Percentiles rank a stretch among this genome's conserved stretches.
These are phyloP conservation scores for Pythium aquatile DNA, from an alignment of 352 stramenopile species.

Conservation along the genomic window DNA sequence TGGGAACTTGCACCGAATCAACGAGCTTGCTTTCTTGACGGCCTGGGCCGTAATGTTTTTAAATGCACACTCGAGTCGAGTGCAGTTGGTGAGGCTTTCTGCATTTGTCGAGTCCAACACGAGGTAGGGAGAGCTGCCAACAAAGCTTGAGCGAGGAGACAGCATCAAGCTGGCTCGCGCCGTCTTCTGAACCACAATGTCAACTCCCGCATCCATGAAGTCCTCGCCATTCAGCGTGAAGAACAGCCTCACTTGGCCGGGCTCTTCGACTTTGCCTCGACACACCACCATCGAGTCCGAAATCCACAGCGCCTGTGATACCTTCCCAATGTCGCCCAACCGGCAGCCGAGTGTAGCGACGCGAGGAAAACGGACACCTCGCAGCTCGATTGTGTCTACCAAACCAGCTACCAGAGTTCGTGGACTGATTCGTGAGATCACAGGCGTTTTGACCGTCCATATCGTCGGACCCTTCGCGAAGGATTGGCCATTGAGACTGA, in stretches of 20 bases:
- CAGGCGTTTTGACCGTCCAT: slow-evolving; percentile 11
- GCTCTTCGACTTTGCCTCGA: slow-evolving; percentile 26
- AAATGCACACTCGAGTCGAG: slow-evolving; percentile 16
- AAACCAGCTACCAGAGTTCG: background rate
- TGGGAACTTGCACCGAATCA: slow-evolving; percentile 10
- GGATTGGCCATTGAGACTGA: slow-evolving; percentile 25
- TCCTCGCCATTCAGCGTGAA: slow-evolving; percentile 65
- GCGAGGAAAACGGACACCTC: slow-evolving; percentile 39
- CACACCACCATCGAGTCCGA: slow-evolving; percentile 16
- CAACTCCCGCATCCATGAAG: slow-evolving; percentile 29
- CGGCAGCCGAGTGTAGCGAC: slow-evolving; percentile 38
- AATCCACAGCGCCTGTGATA: slow-evolving; percentile 20
- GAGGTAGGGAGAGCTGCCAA: background rate
- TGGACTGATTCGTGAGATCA: slow-evolving; percentile 5
- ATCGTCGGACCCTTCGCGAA: slow-evolving; percentile 11
- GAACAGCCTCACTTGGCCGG: background rate
- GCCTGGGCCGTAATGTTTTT: slow-evolving; percentile 8
- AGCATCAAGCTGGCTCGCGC: background rate
- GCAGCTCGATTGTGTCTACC: slow-evolving; percentile 20
- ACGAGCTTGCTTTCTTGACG: background rate
- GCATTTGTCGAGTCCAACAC: background rate
- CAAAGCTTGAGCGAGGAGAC: background rate
- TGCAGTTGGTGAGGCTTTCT: slow-evolving; percentile 3
- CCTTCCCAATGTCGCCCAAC: slow-evolving; percentile 31
- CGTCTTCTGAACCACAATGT: slow-evolving; percentile 31